Base-by-base conservation (phyloP, 148 eudicot species). In the Camellia japonica region DNA sequence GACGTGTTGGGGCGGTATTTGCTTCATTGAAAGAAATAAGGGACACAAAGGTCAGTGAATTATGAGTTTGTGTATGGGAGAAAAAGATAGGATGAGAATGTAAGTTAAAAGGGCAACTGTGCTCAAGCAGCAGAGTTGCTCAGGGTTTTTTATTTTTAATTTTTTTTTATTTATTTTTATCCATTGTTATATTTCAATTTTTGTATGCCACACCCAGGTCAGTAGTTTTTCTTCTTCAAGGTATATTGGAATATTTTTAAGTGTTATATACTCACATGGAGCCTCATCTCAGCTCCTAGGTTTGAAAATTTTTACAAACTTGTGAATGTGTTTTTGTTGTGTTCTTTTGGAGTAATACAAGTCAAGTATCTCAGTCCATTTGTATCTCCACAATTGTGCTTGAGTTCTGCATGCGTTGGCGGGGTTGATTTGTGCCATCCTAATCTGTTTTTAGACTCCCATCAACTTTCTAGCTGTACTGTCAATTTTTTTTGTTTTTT, bases 1-100 rank as follows among this genome's bases (percentile, higher is more conserved):
- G 38, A 30, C 38, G 38, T 30, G 38, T 30, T 30, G 38, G 38
- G 30, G 30, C 30, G 30, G 38, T 30, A 30, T 30, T 30, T 30
- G 38, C 38, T 30, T 30, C 38, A 1, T 30, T 38, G 54, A 70
- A 55, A 71, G 70, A 52, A 61, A 18, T 47, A 69, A 7, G 47
- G 68, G 58, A 75, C 70, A 68, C 30, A 56, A 68, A 43, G 70
- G 20, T 76, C 41, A 70, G 77, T 60, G 61, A 56, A 77, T 77
- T 76, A 62, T 77, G 80, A 71, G 80, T 77, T 30, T 30, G 38
- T 70, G 56, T 74, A 41, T 70, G 70, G 20, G 4, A 41, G 49
- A 70, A 60, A 16, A 49, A 72, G 49, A 55, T 55, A 51, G 44
- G 52, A 69, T 14, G 54, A 6, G 38, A 30, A 30, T 30, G 38